Base-by-base conservation (phyloP, 2,329 filamentous ascomycete species). In the Penicillium sp. region DNA sequence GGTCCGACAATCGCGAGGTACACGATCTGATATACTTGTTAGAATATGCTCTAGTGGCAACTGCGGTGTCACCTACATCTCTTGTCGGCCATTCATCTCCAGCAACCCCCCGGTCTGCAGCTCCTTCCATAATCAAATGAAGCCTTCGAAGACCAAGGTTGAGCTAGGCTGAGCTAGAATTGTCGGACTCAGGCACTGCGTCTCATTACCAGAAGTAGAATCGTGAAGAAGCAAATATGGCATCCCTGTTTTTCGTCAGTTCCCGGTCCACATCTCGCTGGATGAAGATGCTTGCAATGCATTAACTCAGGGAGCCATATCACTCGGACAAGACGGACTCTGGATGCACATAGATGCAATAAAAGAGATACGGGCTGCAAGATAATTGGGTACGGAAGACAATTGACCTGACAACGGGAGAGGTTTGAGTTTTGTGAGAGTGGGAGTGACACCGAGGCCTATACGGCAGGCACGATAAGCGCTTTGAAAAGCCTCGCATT, bases 1-100 rank as follows among this genome's bases (percentile, higher is more conserved):
- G 88, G 75, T 19, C 90, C 90, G 35, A 97, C 84, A 64, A 97
- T 88, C 55, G 87, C 80, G 9, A 93, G 88, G 72, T 96, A 97
- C 55, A 93, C 80, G 66, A 96, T 92, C 91, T 98, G 31, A 27
- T 55, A 53, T 27, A 39, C 21, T 11, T 2, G 22, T 53, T 19
- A 53, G 21, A 11, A 11, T 1, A 26, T 16, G 7, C 1, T 16
- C 1, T n/a, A 3, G 3, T n/a, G n/a, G n/a, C n/a, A 29, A n/a
- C 2, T 6, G 24, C 33, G 31, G 9, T 19, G 2, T 3, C 8
- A 16, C 27, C 31, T 64, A 62, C 65, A 50, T 67, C 65, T 47
- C 49, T 62, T 6, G 48, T 54, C 1, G 52, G 48, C 57, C 62
- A 66, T 21, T 19, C 3, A 9, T 42, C 39, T 31, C 37, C 37